Conservation (phyloP, 2,329 filamentous ascomycete species). For the Tolypocladium inflatum region DNA sequence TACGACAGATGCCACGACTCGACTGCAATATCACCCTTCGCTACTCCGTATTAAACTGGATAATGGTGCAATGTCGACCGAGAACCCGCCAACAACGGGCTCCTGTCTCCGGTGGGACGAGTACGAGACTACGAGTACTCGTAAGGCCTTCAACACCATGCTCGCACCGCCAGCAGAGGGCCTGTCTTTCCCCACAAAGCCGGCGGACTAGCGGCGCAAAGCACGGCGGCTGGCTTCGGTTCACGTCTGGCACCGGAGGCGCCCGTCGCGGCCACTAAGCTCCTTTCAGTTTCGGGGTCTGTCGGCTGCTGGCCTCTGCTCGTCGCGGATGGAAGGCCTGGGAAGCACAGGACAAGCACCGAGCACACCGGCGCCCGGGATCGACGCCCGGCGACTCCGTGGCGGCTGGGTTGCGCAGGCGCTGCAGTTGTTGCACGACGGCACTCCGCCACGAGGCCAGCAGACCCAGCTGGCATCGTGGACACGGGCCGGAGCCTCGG, state of each 20-base stretch:
- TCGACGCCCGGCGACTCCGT: neutral
- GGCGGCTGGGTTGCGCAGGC: neutral
- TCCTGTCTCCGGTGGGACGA: neutral
- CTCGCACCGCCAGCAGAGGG: neutral
- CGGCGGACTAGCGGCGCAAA: neutral
- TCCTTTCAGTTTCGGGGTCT: neutral
- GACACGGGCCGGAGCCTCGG: neutral
- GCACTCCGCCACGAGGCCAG: neutral
- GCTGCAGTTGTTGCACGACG: neutral
- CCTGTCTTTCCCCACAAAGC: neutral
- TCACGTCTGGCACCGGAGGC: neutral
- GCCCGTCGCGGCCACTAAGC: neutral
- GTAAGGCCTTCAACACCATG: too few species aligned
- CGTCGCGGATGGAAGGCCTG: neutral
- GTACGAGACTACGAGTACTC: neutral
- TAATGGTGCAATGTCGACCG: neutral
- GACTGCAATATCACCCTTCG: neutral
- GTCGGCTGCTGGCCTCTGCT: neutral
- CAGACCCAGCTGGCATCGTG: neutral
- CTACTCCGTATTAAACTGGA: neutral
- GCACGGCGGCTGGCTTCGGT: constrained; percentile 7
- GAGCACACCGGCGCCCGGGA: neutral
- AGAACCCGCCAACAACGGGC: neutral
- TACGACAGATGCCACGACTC: neutral
- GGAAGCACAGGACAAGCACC: neutral